These are phyloP conservation scores for Pseudonitzschia multiseries DNA, from an alignment of 108 stramenopile species.

Conservation along the genomic window DNA sequence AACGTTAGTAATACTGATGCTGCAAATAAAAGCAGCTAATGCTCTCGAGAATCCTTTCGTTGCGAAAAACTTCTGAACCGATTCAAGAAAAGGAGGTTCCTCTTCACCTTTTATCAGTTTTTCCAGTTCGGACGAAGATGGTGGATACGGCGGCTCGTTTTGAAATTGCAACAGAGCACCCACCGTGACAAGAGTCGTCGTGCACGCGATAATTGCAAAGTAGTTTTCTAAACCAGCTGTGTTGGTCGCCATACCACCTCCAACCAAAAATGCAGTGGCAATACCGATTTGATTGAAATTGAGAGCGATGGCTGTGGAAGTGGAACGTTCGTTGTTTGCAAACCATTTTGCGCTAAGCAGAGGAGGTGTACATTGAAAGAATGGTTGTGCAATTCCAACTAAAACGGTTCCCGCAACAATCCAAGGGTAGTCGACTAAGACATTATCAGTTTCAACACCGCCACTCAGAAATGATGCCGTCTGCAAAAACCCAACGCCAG, in stretches of 20 bases:
- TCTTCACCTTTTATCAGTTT: constrained; percentile 57
- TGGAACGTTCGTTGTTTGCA: constrained; percentile 61
- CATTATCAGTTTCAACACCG: constrained; percentile 20
- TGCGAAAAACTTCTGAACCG: constrained; percentile 66
- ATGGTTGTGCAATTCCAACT: constrained; percentile 72
- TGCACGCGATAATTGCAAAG: constrained; percentile 53
- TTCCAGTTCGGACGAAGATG: constrained; percentile 60
- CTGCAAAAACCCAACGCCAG: constrained; percentile 41
- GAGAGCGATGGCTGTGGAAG: constrained; percentile 62
- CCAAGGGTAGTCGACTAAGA: constrained; percentile 41
- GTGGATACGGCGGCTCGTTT: constrained; percentile 53
- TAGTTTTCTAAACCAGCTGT: constrained; percentile 46
- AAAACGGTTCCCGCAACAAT: constrained; percentile 57
- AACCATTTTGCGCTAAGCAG: constrained; percentile 69
- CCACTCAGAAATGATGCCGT: background rate
- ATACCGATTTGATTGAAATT: constrained; percentile 84
- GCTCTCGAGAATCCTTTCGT: constrained; percentile 68
- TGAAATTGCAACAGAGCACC: constrained; percentile 64
- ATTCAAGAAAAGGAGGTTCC: constrained; percentile 82
- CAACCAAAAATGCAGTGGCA: constrained; percentile 75
- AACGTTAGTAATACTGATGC: constrained; percentile 83
- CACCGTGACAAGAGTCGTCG: constrained; percentile 37
- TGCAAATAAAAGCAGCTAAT: constrained; percentile 77
- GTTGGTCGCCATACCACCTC: constrained; percentile 54
- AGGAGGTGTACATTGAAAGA: constrained; percentile 81